Base-by-base conservation (phyloP, 257 asterid genomes). In the Lantana camara region DNA sequence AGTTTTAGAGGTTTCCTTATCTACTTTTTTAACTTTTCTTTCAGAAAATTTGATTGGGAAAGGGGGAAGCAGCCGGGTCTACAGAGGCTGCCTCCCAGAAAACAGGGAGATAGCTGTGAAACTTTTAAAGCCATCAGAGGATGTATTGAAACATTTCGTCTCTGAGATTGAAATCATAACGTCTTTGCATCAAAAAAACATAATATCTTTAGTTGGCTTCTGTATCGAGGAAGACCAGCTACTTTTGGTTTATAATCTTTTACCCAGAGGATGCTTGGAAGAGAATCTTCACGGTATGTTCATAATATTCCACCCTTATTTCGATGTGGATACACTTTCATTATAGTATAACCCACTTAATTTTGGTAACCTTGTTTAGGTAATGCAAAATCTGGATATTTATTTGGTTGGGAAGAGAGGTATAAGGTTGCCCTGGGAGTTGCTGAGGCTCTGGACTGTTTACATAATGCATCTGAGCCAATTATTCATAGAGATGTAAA, bases 401-500 rank as follows among this genome's bases (percentile, higher is more conserved):
- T 73, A 16, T 76, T 87, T 68, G 82, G 85, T 53, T 90, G 94
- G 97, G 69, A 67, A 64, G 82, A 78, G 68, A 87, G 97, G 50
- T 90, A 81, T 76, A 87, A 80, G 70, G 85, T 90, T 71, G 91
- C 95, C 60, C 32, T 90, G 72, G 95, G 94, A 32, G 79, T 87
- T 72, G 89, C 97, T 13, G 85, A 81, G 84, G 97, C 97, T 41
- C 76, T 90, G 72, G 87, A 74, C 42, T 67, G 78, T 73, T 69
- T 90, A 62, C 97, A 90, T 67, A 78, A 72, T 71, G 69, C 79
- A 54, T 62, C 75, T 45, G 78, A 80, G 32, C 86, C 95, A 44
- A 64, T 87, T 49, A 81, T 90, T 60, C 97, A 90, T 64, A 81
- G 95, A 80, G 97, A 90, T 71, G 95, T 90, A 68, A 90, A 90